Base-by-base conservation (phyloP, 148 eudicot genomes). In the Linanthus parryae region DNA sequence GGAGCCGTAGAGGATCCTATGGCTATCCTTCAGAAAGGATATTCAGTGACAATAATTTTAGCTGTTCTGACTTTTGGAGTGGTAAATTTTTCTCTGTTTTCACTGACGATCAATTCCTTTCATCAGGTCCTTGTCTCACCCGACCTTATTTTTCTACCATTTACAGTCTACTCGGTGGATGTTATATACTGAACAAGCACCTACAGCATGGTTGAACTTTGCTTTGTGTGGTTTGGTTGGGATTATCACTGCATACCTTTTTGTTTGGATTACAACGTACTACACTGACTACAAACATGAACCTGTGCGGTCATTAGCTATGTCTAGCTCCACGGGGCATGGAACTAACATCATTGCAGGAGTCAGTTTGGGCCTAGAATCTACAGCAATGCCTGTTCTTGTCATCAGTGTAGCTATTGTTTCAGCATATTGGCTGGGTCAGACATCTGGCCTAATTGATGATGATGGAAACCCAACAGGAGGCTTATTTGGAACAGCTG, bases 341-440 rank as follows among this genome's bases (percentile, higher is more conserved):
- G 99, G 99, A 44, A 92, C 99, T 45, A 92, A 92, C 73, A 87
- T 92, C 57, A 92, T 92, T 72, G 99, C 99, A 18, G 99, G 99
- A 28, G 73, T 92, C 62, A 92, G 99, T 63, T 76, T 92, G 85
- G 99, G 99, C 13, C 68, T 92, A 54, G 99, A 92, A 61, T 88
- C 99, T 31, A 92, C 99, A 27, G 99, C 96, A 39, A 84, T 92
- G 63, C 99, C 99, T 17, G 99, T 92, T 49, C 83, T 92, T 50
- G 99, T 88, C 52, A 92, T 92, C 61, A 84, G 99, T 18, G 67
- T 76, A 35, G 38, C 99, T 23, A 92, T 92, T 29, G 66, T 92
- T 58, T 87, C 96, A 52, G 84, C 99, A 44, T 92, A 61, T 72
- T 92, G 99, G 99, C 57, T 92, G 81, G 99, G 99, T 61, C 95